Evolutionary conservation across 148 eudicot species (phyloP).

Genomic region (Rhododendron simsii): DNA sequence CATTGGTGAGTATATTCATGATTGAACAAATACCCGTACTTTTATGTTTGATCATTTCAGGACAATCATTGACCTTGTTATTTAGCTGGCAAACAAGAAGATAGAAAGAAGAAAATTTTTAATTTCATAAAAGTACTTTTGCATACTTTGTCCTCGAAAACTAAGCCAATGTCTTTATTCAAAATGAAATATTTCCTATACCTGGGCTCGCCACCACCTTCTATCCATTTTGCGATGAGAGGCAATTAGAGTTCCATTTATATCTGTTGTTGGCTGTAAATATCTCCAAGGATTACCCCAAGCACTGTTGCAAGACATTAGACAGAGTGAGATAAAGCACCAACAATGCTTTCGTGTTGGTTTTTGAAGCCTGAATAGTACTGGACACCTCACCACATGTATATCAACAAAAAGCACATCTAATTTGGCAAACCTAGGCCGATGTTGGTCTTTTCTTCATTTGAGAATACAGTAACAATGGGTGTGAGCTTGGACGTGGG

Average conservation of each 20-base stretch:
- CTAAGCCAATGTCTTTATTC: background rate
- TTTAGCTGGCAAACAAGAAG: background rate
- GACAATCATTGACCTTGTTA: background rate
- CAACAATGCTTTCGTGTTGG: background rate
- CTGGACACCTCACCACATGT: background rate
- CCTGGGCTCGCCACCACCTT: conserved; percentile 99
- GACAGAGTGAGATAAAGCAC: background rate
- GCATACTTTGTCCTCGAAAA: background rate
- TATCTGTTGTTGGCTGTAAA: conserved; percentile 90
- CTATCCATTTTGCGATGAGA: conserved; percentile 84
- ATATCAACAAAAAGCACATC: background rate
- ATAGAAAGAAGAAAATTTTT: background rate
- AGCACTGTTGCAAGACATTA: conserved; percentile 34
- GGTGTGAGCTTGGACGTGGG: background rate
- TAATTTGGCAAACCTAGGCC: background rate
- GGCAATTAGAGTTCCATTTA: conserved; percentile 64
- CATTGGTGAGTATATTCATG: background rate
- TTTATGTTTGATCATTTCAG: background rate
- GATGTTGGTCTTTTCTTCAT: background rate
- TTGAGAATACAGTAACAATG: background rate
- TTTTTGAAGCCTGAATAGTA: background rate
- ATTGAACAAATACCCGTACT: background rate
- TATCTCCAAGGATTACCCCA: conserved; percentile 96
- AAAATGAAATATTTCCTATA: conserved; percentile 8
- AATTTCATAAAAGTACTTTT: background rate